These are phyloP conservation scores for Bruguiera gymnorhiza DNA, from an alignment of 345 rosid genomes.

Conservation along the genomic window DNA sequence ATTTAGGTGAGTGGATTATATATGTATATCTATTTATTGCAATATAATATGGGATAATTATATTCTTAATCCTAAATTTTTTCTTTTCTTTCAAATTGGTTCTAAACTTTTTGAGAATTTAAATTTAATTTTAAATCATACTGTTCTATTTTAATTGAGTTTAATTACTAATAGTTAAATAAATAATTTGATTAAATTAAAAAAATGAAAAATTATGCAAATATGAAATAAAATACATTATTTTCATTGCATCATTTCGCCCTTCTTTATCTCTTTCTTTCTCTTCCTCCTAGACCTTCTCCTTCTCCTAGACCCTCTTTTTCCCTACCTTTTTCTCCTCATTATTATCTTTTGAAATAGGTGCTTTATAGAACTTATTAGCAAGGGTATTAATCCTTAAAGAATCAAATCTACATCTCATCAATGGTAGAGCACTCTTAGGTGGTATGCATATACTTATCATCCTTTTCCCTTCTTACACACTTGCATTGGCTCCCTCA, in stretches of 20 bases:
- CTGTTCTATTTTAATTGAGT: too few species aligned
- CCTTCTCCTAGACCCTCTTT: neutral
- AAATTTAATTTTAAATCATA: too few species aligned
- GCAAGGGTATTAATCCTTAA: slow-evolving; percentile 87
- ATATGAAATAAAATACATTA: too few species aligned
- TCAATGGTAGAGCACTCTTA: slow-evolving; percentile 74
- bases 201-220: too few species aligned
- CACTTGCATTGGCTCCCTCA: slow-evolving; percentile 16
- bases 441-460: slow-evolving; percentile 77
- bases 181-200: too few species aligned
- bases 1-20: too few species aligned
- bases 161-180: too few species aligned
- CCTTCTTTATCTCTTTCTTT: neutral
- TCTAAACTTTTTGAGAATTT: too few species aligned
- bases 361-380: slow-evolving; percentile 64
- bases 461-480: slow-evolving; percentile 42
- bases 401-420: slow-evolving; percentile 98
- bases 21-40: too few species aligned
- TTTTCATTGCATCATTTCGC: neutral
- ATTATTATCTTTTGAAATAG: slow-evolving; percentile 30
- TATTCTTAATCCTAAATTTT: too few species aligned
- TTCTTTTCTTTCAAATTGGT: too few species aligned
- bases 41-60: too few species aligned
- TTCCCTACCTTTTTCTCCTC: slow-evolving; percentile 23
- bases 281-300: neutral